These are phyloP conservation scores for Xylariales sp. DNA, from an alignment of 2,329 filamentous ascomycete genomes.

Conservation along the genomic window DNA sequence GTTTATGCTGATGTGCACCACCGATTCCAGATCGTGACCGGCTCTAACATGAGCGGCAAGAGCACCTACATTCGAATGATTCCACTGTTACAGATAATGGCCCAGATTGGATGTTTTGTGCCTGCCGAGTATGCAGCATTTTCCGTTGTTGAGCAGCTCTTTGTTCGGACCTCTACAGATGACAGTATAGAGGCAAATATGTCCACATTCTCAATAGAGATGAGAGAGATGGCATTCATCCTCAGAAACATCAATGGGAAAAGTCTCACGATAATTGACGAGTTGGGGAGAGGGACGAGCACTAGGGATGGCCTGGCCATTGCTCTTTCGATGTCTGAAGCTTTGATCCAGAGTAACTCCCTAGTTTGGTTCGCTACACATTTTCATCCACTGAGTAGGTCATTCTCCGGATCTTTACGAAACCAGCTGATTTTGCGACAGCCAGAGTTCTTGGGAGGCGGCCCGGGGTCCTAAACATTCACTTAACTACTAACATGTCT, in stretches of 20 bases:
- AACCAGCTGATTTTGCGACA: slow-evolving; percentile 13
- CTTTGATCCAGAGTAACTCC: slow-evolving; percentile 72
- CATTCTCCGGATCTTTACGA: neutral
- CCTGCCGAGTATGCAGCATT: slow-evolving; percentile 82
- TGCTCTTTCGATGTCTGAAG: slow-evolving; percentile 85
- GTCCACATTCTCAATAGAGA: slow-evolving; percentile 90
- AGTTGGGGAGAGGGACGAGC: slow-evolving; percentile 87
- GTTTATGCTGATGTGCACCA: slow-evolving; percentile 77
- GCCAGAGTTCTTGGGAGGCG: slow-evolving; percentile 70
- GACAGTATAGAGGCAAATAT: slow-evolving; percentile 87
- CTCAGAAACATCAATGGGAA: slow-evolving; percentile 72
- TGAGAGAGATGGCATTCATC: slow-evolving; percentile 95
- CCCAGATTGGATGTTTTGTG: slow-evolving; percentile 86
- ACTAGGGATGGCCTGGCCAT: slow-evolving; percentile 85
- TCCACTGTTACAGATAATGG: slow-evolving; percentile 85
- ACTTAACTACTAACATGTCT: slow-evolving; percentile 68
- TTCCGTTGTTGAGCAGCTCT: slow-evolving; percentile 75
- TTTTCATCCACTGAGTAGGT: slow-evolving; percentile 68
- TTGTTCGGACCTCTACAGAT: slow-evolving; percentile 81
- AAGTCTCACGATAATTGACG: slow-evolving; percentile 83
- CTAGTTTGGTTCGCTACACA: slow-evolving; percentile 93
- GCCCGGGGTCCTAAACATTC: slow-evolving; percentile 76
- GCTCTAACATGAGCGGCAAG: slow-evolving; percentile 98
- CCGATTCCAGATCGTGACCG: slow-evolving; percentile 89
- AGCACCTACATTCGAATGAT: slow-evolving; percentile 89